Percentiles rank a stretch among this genome's conserved stretches.
These are phyloP conservation scores for Triticum dicoccoides DNA, from an alignment of 176 grass and related monocot genomes.

Conservation along the genomic window DNA sequence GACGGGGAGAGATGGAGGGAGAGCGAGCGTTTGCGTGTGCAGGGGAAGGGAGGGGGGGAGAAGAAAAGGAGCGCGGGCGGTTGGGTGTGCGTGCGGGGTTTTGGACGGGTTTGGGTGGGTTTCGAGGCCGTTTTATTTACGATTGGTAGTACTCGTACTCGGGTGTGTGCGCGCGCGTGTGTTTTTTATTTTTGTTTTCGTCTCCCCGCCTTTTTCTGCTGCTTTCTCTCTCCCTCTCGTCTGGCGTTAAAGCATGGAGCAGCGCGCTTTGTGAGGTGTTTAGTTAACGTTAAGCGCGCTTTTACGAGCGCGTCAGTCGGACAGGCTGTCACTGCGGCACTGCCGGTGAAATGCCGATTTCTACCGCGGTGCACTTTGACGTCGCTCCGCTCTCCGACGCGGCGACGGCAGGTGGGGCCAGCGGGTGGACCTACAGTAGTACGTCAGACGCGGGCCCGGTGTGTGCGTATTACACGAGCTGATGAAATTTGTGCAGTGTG, in stretches of 20 bases:
- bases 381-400: not conserved
- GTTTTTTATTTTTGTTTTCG: conserved; percentile 17
- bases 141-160: too few species aligned
- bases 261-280: conserved; percentile 20
- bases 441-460: too few species aligned
- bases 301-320: conserved; percentile 21
- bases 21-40: not conserved
- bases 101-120: conserved; percentile 63
- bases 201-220: not conserved
- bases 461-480: too few species aligned
- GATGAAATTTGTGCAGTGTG: too few species aligned
- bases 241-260: not conserved
- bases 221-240: not conserved
- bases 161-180: not conserved
- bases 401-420: not conserved
- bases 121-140: conserved; percentile 52
- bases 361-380: not conserved
- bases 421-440: too few species aligned
- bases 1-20: not conserved
- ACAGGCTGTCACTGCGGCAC: conserved; percentile 25
- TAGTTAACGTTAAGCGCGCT: conserved; percentile 57
- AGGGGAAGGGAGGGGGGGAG: not conserved
- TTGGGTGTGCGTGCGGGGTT: conserved; percentile 41
- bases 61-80: conserved; percentile 23
- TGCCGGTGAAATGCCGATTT: not conserved